Base-by-base conservation (phyloP, 2,329 filamentous ascomycete genomes). In the Aspergillus aculeatus region DNA sequence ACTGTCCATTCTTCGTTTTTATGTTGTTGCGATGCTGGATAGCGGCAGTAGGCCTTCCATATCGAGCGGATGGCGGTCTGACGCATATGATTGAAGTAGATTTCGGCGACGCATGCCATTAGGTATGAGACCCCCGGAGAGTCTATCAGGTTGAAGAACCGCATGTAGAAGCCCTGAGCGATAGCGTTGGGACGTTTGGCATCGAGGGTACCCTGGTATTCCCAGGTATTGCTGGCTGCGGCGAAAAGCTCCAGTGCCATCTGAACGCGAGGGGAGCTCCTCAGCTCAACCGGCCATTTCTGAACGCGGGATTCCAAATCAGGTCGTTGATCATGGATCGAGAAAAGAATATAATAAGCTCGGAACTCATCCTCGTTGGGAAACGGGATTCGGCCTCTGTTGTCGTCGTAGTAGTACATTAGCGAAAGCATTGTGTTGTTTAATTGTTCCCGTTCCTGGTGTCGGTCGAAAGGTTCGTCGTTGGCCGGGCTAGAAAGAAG, bases 361-460 rank as follows among this genome's bases (percentile, higher is more conserved):
- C 83, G 79, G 62, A 89, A 87, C 68, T 89, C 86, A n/a, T 83
- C 79, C 69, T 88, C 85, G 58, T 88, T 85, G 0, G 79, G 76
- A 48, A 86, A 83, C 1, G 73, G 57, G 26, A 82, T 78, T 24
- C 77, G 78, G 57, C 76, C 78, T 57, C 78, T 76, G 64, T 79
- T 82, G 68, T 86, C 81, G 68, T 85, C 80, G 71, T 86, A 87
- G 68, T 84, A 85, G 66, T 85, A 82, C 75, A 85, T 81, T 12
- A 89, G 71, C 0, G 86, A 86, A 1, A 86, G 76, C 59, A 87
- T 77, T 1, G 86, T 87, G 65, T 85, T 83, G 69, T 86, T 85
- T 54, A 88, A 78, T 68, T 89, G 86, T 67, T 88, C 86, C 21
- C 84, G 79, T 65, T 89, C 86, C 68, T 88, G 85, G 58, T 85